Percentiles rank a stretch among this genome's conserved stretches.
These are phyloP conservation scores for Solanum habrochaites DNA, from an alignment of 257 asterid species.

Conservation along the genomic window DNA sequence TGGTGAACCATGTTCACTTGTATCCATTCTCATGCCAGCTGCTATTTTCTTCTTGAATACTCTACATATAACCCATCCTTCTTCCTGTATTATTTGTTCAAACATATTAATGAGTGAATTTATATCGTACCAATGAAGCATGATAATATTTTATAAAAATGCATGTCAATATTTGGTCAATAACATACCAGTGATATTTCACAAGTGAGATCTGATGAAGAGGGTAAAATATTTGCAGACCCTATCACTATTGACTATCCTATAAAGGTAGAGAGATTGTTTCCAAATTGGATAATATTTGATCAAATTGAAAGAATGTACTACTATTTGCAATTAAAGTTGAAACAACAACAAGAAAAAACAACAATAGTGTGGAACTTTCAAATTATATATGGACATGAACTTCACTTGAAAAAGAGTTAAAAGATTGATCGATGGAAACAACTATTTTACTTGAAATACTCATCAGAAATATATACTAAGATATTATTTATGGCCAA, in stretches of 20 bases:
- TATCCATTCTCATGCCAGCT: constrained; percentile 25
- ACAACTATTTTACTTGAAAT: not conserved
- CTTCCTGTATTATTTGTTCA: constrained; percentile 40
- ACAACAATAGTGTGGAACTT: not conserved
- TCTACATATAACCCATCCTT: constrained; percentile 96
- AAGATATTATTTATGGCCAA: not conserved
- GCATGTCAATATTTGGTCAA: not conserved
- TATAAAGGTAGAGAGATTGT: not conserved
- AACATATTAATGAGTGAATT: not conserved
- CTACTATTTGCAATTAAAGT: not conserved
- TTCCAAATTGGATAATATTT: not conserved
- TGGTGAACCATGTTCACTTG: constrained; percentile 66
- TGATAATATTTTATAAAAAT: not conserved
- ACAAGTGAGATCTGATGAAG: too few relatives aligned
- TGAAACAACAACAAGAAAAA: not conserved
- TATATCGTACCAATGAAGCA: not conserved
- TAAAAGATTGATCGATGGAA: too few relatives aligned
- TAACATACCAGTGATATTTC: not conserved
- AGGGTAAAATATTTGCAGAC: too few relatives aligned
- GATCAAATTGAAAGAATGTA: not conserved
- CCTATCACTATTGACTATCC: too few relatives aligned
- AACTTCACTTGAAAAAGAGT: not conserved
- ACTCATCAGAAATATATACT: not conserved
- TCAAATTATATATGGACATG: not conserved
- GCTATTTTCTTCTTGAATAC: constrained; percentile 76